A percentile compares a stretch with the other conserved stretches of the same genome.
Conservation (phyloP, 2,329 filamentous ascomycete species). For the Paracoccidioides brasiliensis region DNA sequence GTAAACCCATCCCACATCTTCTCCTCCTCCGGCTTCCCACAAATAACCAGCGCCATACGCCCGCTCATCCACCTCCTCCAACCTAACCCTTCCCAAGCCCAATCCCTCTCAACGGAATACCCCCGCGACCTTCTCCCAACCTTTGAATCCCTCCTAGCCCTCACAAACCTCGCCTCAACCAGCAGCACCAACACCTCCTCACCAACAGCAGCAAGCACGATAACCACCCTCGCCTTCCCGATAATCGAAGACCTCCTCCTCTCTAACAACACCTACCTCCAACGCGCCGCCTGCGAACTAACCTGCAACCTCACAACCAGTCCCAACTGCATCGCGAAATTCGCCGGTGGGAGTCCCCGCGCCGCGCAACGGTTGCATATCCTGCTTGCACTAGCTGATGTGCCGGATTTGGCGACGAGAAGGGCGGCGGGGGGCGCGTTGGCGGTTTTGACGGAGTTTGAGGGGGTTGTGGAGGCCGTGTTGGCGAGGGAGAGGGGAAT, state of each 20-base stretch:
- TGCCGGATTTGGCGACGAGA: conserved; percentile 66
- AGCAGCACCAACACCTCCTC: neutral
- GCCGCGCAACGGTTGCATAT: conserved; percentile 67
- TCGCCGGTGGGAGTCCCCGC: conserved; percentile 44
- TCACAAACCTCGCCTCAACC: conserved; percentile 67
- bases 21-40: conserved; percentile 59
- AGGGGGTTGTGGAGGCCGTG: conserved; percentile 58
- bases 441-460: conserved; percentile 69
- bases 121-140: conserved; percentile 70
- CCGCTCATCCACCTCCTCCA: conserved; percentile 64
- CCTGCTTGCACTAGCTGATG: conserved; percentile 74
- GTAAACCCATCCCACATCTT: conserved; percentile 78
- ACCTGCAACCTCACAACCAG: conserved; percentile 65
- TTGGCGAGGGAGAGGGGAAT: conserved; percentile 59
- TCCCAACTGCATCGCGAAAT: conserved; percentile 33
- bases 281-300: conserved; percentile 74
- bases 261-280: conserved; percentile 59
- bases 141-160: conserved; percentile 80
- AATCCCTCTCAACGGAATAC: conserved; percentile 26
- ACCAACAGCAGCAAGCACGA: conserved; percentile 47
- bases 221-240: conserved; percentile 61
- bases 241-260: conserved; percentile 75
- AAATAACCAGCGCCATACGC: conserved; percentile 63
- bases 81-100: conserved; percentile 20
- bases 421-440: conserved; percentile 78